phyloP scores from a whole-genome alignment of 345 rosid genomes.

The Populus alba region DNA sequence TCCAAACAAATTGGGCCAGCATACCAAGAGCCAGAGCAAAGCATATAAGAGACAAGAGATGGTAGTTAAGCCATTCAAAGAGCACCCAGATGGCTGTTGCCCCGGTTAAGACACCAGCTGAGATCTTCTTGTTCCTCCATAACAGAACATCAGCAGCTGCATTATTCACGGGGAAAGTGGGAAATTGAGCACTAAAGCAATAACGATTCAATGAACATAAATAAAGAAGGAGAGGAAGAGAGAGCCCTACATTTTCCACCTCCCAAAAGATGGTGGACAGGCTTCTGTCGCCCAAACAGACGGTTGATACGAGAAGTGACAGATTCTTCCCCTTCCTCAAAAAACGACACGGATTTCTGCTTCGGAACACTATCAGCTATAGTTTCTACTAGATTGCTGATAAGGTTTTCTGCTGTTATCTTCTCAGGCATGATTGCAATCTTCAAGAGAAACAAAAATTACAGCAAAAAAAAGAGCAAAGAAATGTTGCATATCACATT shows the following conservation, averaged over 20 bases:
- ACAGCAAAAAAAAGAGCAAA: neutral
- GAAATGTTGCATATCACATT: neutral
- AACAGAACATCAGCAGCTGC: slow-evolving; percentile 97
- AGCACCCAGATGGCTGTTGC: slow-evolving; percentile 88
- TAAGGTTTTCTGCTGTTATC: slow-evolving; percentile 49
- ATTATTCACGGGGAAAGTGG: slow-evolving; percentile 5
- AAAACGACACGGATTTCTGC: slow-evolving; percentile 57
- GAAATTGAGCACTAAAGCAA: neutral
- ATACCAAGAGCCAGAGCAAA: slow-evolving; percentile 68
- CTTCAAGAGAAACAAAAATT: slow-evolving; percentile 2
- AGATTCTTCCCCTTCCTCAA: slow-evolving; percentile 52
- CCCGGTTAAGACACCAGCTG: slow-evolving; percentile 57
- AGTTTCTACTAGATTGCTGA: slow-evolving; percentile 61
- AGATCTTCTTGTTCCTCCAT: slow-evolving; percentile 97
- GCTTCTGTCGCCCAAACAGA: slow-evolving; percentile 78
- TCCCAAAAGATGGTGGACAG: slow-evolving; percentile 71
- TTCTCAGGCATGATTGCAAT: slow-evolving; percentile 72
- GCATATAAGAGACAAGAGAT: slow-evolving; percentile 66
- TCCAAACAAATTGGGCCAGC: slow-evolving; percentile 85
- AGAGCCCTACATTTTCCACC: slow-evolving; percentile 77
- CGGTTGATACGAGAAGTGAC: slow-evolving; percentile 59
- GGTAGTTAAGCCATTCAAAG: slow-evolving; percentile 89
- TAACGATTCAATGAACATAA: neutral
- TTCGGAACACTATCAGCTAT: slow-evolving; percentile 55
- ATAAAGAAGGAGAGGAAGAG: neutral